phyloP scores from a whole-genome alignment of 176 grass and related monocot species.

The Rhynchospora tenuis region DNA sequence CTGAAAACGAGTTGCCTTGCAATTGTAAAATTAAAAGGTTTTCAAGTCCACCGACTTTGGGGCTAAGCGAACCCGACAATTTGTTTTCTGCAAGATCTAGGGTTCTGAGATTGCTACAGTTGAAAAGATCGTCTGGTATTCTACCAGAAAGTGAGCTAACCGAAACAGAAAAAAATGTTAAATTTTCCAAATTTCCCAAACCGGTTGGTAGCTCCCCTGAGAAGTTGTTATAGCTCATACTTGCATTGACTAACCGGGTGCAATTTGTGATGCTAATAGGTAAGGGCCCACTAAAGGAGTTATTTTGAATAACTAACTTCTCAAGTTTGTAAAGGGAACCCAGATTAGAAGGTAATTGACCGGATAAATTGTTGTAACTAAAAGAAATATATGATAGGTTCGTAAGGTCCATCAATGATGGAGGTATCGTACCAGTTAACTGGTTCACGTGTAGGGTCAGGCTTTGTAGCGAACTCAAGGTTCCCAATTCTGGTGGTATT shows the following conservation, averaged over 20 bases:
- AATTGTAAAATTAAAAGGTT: slow-evolving; percentile 40
- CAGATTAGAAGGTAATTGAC: slow-evolving; percentile 47
- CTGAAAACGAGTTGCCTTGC: slow-evolving; percentile 48
- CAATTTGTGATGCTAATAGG: slow-evolving; percentile 73
- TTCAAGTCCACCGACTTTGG: slow-evolving; percentile 28
- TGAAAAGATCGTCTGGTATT: slow-evolving; percentile 69
- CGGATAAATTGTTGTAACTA: slow-evolving; percentile 46
- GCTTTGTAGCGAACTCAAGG: slow-evolving; percentile 33
- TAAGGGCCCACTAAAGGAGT: slow-evolving; percentile 45
- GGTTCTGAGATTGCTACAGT: slow-evolving; percentile 36
- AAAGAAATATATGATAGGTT: slow-evolving; percentile 50
- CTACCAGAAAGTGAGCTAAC: slow-evolving; percentile 31
- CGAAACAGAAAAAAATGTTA: slow-evolving; percentile 32
- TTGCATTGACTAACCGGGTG: slow-evolving; percentile 46
- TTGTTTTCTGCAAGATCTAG: slow-evolving; percentile 34
- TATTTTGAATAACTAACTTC: slow-evolving; percentile 13
- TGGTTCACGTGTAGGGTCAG: slow-evolving; percentile 49
- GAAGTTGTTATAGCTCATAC: slow-evolving; percentile 46
- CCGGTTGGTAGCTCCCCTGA: slow-evolving; percentile 43
- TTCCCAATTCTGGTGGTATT: slow-evolving; percentile 66
- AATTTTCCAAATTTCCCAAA: slow-evolving; percentile 38
- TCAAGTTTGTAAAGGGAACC: slow-evolving; percentile 44
- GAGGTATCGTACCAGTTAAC: slow-evolving; percentile 45
- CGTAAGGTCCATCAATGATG: slow-evolving; percentile 47
- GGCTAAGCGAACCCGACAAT: slow-evolving; percentile 47